phyloP scores from a whole-genome alignment of 78 protist species.

The Salpingoeca rosetta region DNA sequence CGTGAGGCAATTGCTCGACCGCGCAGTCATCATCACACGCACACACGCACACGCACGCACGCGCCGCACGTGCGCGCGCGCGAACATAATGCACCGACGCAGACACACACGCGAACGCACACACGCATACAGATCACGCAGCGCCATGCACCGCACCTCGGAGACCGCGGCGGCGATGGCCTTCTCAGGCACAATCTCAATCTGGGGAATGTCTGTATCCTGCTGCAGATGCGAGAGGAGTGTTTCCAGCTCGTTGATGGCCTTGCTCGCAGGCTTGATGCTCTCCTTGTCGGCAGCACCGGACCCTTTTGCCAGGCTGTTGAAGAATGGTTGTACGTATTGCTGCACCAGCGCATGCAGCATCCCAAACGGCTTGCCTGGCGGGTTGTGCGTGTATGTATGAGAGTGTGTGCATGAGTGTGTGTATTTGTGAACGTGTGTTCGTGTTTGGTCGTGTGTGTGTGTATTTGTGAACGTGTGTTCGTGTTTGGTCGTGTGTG shows the following conservation, averaged over 20 bases:
- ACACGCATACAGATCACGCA: too few species aligned
- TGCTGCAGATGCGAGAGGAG: slow-evolving; percentile 55
- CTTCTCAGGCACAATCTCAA: slow-evolving; percentile 44
- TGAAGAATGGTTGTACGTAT: not conserved
- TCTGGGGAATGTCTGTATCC: slow-evolving; percentile 60
- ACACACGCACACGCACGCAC: too few species aligned
- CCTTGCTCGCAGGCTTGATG: not conserved
- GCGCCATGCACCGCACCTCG: not conserved
- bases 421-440: too few species aligned
- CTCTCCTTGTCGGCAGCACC: not conserved
- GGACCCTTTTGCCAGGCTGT: not conserved
- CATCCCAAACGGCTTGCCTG: not conserved
- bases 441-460: too few species aligned
- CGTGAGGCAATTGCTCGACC: too few species aligned
- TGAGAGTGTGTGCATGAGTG: too few species aligned
- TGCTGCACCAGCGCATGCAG: not conserved
- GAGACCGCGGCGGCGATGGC: not conserved
- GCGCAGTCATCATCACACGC: not conserved
- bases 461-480: too few species aligned
- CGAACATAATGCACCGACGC: not conserved
- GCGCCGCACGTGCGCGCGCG: not conserved
- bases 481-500: too few species aligned
- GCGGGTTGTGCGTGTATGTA: too few species aligned
- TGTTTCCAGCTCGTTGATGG: slow-evolving; percentile 35
- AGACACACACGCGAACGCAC: too few species aligned